These are phyloP conservation scores for Boletus patriciae DNA, from an alignment of 768 basidiomycete genomes.

Conservation along the genomic window DNA sequence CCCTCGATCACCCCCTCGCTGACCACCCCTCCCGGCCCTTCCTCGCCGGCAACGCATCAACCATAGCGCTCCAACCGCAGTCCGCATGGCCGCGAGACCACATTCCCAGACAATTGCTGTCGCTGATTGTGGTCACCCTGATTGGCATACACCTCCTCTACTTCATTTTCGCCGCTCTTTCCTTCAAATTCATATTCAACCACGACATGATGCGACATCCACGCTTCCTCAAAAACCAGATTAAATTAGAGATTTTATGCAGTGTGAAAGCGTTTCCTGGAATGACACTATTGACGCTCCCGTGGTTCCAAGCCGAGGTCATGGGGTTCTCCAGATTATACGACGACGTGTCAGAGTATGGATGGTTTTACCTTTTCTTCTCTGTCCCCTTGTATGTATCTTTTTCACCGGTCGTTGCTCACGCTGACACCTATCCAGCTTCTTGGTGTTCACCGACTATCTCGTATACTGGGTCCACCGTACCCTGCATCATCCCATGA, in stretches of 20 bases:
- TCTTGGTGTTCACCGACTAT: constrained; percentile 88
- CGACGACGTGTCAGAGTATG: constrained; percentile 75
- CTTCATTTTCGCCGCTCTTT: constrained; percentile 82
- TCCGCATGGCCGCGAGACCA: constrained; percentile 89
- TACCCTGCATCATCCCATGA: constrained; percentile 73
- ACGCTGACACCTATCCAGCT: constrained; percentile 40
- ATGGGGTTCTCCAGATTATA: constrained; percentile 82
- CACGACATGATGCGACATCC: constrained; percentile 95
- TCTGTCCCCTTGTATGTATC: constrained; percentile 64
- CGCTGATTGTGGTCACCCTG: constrained; percentile 68
- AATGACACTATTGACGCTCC: constrained; percentile 83
- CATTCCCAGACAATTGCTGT: constrained; percentile 73
- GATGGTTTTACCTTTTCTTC: constrained; percentile 67
- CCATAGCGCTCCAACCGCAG: constrained; percentile 37
- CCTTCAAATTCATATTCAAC: constrained; percentile 88
- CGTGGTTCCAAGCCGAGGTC: constrained; percentile 93
- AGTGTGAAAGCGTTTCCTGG: constrained; percentile 77
- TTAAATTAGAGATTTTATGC: constrained; percentile 71
- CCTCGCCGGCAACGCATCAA: constrained; percentile 40
- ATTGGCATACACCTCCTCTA: constrained; percentile 85
- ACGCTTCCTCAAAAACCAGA: constrained; percentile 87
- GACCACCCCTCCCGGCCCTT: constrained; percentile 22
- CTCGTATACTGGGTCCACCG: constrained; percentile 98
- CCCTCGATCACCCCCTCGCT: constrained; percentile 49
- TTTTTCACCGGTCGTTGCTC: background rate